Percentiles rank a stretch among this genome's conserved stretches.
phyloP scores from a whole-genome alignment of 2,329 filamentous ascomycete species.

The Aspergillus brasiliensis region DNA sequence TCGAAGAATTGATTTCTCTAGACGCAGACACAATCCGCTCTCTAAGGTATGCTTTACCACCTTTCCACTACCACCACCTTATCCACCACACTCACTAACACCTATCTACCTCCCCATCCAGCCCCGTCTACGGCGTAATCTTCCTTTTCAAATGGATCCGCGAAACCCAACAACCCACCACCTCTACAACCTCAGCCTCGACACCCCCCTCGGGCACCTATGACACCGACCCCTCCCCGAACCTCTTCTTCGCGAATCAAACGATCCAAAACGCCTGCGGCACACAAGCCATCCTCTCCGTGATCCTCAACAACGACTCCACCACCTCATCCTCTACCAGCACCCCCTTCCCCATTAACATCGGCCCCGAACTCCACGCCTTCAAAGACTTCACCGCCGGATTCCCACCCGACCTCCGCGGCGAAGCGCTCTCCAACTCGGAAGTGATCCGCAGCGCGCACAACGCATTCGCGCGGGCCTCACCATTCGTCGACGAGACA shows the following conservation, averaged over 20 bases:
- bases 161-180: slow-evolving; percentile 62
- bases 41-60: slow-evolving; percentile 36
- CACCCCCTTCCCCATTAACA: slow-evolving; percentile 55
- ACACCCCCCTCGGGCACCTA: slow-evolving; percentile 78
- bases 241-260: slow-evolving; percentile 91
- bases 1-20: slow-evolving; percentile 91
- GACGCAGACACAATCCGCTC: slow-evolving; percentile 64
- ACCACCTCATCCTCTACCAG: slow-evolving; percentile 19
- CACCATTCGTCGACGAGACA: slow-evolving; percentile 91
- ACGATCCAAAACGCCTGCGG: slow-evolving; percentile 99
- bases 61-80: background rate
- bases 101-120: slow-evolving; percentile 29
- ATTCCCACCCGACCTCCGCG: slow-evolving; percentile 74
- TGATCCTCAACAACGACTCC: slow-evolving; percentile 78
- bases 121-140: slow-evolving; percentile 90
- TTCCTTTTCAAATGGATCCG: slow-evolving; percentile 89
- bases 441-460: slow-evolving; percentile 75
- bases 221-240: slow-evolving; percentile 72
- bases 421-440: slow-evolving; percentile 71
- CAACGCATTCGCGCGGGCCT: slow-evolving; percentile 86
- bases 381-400: slow-evolving; percentile 88
- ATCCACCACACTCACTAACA: background rate
- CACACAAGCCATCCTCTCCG: slow-evolving; percentile 89
- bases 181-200: slow-evolving; percentile 58
- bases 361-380: slow-evolving; percentile 69